Percentiles rank a stretch among this genome's conserved stretches.
Evolutionary conservation across 805 yeast genomes (phyloP).

Genomic region (Barnettozyma sp.): DNA sequence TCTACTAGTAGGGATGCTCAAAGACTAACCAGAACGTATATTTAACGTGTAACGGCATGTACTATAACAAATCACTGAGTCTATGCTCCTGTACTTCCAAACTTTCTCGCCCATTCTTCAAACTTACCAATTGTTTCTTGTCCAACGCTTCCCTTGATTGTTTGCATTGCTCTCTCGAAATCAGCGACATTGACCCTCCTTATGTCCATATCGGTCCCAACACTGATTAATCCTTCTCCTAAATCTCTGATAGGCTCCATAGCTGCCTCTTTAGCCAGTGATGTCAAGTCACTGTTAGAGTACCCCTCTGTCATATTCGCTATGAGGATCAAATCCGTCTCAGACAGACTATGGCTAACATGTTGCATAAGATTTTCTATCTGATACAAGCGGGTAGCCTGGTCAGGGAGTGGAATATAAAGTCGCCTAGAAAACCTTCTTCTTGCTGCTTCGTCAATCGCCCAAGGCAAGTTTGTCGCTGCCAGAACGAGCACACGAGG

Average conservation of each 20-base stretch:
- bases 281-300: conserved; percentile 92
- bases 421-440: conserved; percentile 87
- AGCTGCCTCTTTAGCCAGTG: conserved; percentile 93
- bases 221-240: conserved; percentile 72
- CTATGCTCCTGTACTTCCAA: conserved; percentile 82
- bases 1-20: background rate
- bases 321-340: conserved; percentile 53
- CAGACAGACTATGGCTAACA: conserved; percentile 65
- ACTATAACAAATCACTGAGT: too few relatives aligned
- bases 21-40: too few relatives aligned
- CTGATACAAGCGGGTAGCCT: conserved; percentile 70
- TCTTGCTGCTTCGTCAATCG: conserved; percentile 94
- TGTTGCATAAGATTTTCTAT: conserved; percentile 56
- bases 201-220: conserved; percentile 59
- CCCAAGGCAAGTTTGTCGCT: conserved; percentile 96
- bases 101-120: conserved; percentile 83
- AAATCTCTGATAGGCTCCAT: conserved; percentile 93
- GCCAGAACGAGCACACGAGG: conserved; percentile 84
- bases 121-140: conserved; percentile 69
- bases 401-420: conserved; percentile 91
- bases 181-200: conserved; percentile 70
- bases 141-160: conserved; percentile 85
- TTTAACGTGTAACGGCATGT: too few relatives aligned
- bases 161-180: conserved; percentile 66
- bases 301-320: conserved; percentile 68